Base-by-base conservation (phyloP, 495 filamentous ascomycete species). In the Platismatia glauca region DNA sequence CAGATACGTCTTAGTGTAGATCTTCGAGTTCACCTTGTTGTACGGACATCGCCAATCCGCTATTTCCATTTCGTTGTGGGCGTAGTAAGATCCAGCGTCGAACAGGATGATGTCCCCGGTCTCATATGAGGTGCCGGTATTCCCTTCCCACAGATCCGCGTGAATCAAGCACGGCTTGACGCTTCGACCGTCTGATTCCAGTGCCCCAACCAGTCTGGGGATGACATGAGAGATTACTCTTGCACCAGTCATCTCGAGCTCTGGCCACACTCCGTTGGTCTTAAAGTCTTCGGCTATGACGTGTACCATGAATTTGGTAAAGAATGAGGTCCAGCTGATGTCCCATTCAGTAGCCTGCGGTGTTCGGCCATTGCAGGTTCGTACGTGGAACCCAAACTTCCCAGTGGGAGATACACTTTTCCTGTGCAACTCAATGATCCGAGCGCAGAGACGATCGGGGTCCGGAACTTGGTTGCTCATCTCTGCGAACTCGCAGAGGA, bases 381-480 rank as follows among this genome's bases (percentile, higher is more conserved):
- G 64, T 2, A 76, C 64, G 56, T 77, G 76, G 58, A 84, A 84
- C 0, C 82, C 81, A 60, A 84, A 84, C 63, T 78, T 78, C 0
- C 79, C 79, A 15, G 68, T 81, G 0, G 81, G 81, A 8, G 79
- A 80, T 8, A 61, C 55, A 41, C 67, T 53, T 13, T 67, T 72
- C 52, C 67, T 59, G 62, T 84, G 81, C 12, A 85, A 67, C 5
- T 66, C 37, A 8, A 76, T 72, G 1, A 84, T 64, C 5, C 70
- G 69, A 7, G 67, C 62, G 58, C 69, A 70, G 55, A 86, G 78
- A 18, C 67, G 62, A 0, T 59, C 24, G n/a, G 76, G 76, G 13
- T 82, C 76, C 4, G 82, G 80, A n/a, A 69, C 59, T 33, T 68
- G 64, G 55, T 70, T 57, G 9, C 50, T 63, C 70, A 80, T 75